Base-by-base conservation (phyloP, 2,329 filamentous ascomycete genomes). In the Diplodia seriata region DNA sequence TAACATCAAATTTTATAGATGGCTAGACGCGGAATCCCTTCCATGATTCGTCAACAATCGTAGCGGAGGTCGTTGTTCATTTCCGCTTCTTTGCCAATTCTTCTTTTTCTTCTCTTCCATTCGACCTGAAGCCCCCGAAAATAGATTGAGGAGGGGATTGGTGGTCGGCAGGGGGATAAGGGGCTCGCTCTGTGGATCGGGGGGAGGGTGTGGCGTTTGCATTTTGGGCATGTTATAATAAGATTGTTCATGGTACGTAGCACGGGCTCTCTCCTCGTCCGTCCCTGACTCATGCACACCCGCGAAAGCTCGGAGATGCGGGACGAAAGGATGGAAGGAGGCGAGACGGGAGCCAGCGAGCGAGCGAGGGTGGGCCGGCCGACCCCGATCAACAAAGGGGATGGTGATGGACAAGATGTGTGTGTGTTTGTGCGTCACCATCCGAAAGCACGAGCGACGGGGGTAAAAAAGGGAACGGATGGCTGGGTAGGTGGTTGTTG, bases 111-210 rank as follows among this genome's bases (percentile, higher is more conserved):
- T 6, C 20, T 20, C 5, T 56, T 40, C 33, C 9, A 5, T 20
- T 38, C 8, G 51, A 33, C 33, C 33, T 12, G 29, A 6, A 38
- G 20, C 23, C 23, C 54, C 23, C 33, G 23, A 56, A 56, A 56
- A 56, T 56, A 56, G 54, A 56, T 56, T 56, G 54, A 20, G 33
- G n/a, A 20, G 54, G n/a, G 54, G 43, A 47, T 20, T 20, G 43
- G 8, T n/a, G n/a, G 18, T 8, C 43, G 43, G 11, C 9, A 9
- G 43, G 43, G 43, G 18, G 18, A 47, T 47, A 47, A 47, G 43
- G 43, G 43, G 43, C 43, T n/a, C 18, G n/a, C 43, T n/a, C n/a
- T 47, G 43, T 47, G 43, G 43, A 47, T 20, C 43, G 43, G 18
- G 43, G n/a, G 43, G 43, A 9, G 18, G n/a, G n/a, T 20, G 43